A percentile compares a stretch with the other conserved stretches of the same genome.
Evolutionary conservation across 78 protist genomes (phyloP).

Genomic region (Speleostelium caveatum): DNA sequence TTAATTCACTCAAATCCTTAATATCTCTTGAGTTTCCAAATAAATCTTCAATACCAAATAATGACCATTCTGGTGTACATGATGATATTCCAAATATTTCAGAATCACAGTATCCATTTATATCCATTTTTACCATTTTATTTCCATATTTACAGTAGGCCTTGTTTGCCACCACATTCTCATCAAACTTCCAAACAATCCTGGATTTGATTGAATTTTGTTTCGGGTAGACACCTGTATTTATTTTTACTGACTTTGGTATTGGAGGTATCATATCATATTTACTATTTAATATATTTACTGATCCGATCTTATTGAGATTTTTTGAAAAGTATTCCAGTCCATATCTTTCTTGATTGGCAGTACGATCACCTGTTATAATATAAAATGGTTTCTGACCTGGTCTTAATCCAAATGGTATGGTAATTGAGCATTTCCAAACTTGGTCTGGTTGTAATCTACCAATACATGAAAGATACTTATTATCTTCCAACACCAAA

Average conservation of each 20-base stretch:
- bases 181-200: not conserved
- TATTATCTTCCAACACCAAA: not conserved
- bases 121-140: not conserved
- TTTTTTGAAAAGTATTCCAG: not conserved
- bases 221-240: not conserved
- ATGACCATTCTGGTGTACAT: too few species aligned
- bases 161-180: too few species aligned
- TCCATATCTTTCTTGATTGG: not conserved
- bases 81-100: too few species aligned
- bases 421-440: not conserved
- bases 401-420: not conserved
- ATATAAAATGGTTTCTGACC: not conserved
- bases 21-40: too few species aligned
- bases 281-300: not conserved
- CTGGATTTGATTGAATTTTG: not conserved
- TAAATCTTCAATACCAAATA: too few species aligned
- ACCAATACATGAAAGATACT: not conserved
- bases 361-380: not conserved
- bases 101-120: not conserved
- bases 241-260: not conserved
- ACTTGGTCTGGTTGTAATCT: not conserved
- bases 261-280: not conserved
- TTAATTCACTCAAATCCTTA: too few species aligned
- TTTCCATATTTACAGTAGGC: not conserved
- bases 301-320: not conserved